Evolutionary conservation across 2,329 filamentous ascomycete species (phyloP), one percentile per base, ranked within the genome.

Genomic region (Phaeosphaeriaceae sp.): DNA sequence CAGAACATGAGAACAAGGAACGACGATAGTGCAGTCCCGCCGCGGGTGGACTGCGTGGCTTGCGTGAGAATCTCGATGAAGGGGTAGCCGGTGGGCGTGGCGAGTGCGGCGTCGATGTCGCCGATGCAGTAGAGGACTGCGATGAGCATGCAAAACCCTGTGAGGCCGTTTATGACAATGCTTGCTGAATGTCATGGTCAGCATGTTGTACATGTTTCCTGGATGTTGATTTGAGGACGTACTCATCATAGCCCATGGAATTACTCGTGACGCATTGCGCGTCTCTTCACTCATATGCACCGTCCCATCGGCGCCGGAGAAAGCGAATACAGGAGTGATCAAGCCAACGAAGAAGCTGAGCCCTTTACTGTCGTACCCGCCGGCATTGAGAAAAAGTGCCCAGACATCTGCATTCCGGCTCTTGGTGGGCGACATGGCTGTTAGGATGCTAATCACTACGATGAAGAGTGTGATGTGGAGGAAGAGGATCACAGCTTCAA

Each of bases 381-480:
- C 81, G 15, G 66, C 54, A 55, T 83, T 82, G 20, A 72, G 65
- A 57, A 83, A 84, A 1, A 75, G 56, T 2, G 77, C 75, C 56
- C 83, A 82, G 0, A 82, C 81, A 1, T 78, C 74, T 19, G 71
- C 56, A 0, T 76, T 72, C 0, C 78, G 66, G 4, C 68, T 67
- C 9, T 73, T 73, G 17, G 72, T 73, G 1, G 79, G 77, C 1
- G 79, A 76, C 62, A 80, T 70, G 4, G 78, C 74, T 56, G 77
- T 76, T 2, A 84, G 66, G 2, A 79, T 72, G 11, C 83, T 78
- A 11, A 85, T 63, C 51, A 83, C 78, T 1, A 77, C 80, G 48
- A 84, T 77, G 60, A 84, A 81, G 2, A 82, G 81, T 9, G 78
- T 58, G 19, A 84, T 68, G 54, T 85, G 82, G 1, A 85, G 57